Base-by-base conservation (phyloP, 768 basidiomycete genomes). In the Cubamyces sp. region DNA sequence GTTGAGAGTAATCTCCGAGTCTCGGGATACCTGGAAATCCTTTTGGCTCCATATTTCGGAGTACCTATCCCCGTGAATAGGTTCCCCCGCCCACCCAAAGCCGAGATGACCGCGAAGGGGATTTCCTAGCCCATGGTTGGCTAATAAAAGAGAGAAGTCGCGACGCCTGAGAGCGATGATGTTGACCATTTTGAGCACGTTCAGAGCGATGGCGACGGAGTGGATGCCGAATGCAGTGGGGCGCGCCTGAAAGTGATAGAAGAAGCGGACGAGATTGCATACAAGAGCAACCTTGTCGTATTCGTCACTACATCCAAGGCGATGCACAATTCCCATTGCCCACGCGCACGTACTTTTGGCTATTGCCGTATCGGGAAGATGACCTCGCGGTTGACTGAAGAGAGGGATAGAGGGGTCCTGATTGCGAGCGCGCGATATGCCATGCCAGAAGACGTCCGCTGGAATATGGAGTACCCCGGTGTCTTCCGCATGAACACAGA, bases 111-210 rank as follows among this genome's bases (percentile, higher is more conserved):
- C 54, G 12, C 49, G 60, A 14, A 61, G 16, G 3, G 40, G 39
- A 30, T 61, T 56, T 7, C n/a, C 26, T 1, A 12, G 3, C 3
- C 54, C 60, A 23, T 61, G 60, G 54, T 61, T 61, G 16, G 45
- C 45, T 11, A 61, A 54, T 7, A 61, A 15, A 18, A 61, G 39
- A 19, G 60, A 61, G 42, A 43, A 61, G 28, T 61, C 60, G 21
- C 48, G 47, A 18, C 60, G 60, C 8, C 34, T 41, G 26, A 61
- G 26, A 15, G 60, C 60, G 26, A 61, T 16, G 16, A 56, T 28
- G 41, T 61, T 61, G 26, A 47, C 48, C 60, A 61, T 61, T 49
- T 55, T 61, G 34, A 61, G 47, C 28, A 61, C 60, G 23, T 61
- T 61, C 26, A 51, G 41, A 11, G 26, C 28, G 3, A 61, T 37